Percentiles rank a stretch among this genome's conserved stretches.
These are phyloP conservation scores for Epichloe typhina DNA, from an alignment of 2,329 filamentous ascomycete species.

Conservation along the genomic window DNA sequence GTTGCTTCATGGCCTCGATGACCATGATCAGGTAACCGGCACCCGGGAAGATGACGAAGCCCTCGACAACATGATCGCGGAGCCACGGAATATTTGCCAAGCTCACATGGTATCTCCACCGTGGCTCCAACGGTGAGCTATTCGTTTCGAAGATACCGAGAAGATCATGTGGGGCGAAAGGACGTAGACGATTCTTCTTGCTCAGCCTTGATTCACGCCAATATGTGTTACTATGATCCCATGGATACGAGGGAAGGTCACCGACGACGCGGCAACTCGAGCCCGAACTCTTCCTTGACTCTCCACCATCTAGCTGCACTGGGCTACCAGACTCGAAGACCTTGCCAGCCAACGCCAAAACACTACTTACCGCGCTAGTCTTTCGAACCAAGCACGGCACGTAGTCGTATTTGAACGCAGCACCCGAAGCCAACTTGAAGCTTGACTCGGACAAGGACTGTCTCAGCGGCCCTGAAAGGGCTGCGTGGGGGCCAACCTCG, in stretches of 20 bases:
- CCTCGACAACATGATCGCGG: constrained; percentile 11
- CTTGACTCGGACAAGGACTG: too few relatives aligned
- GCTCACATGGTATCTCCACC: constrained; percentile 12
- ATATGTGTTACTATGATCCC: background rate
- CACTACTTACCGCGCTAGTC: too few relatives aligned
- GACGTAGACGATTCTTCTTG: background rate
- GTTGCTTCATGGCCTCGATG: background rate
- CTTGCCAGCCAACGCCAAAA: too few relatives aligned
- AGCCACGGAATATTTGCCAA: constrained; percentile 20
- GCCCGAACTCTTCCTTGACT: too few relatives aligned
- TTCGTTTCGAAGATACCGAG: too few relatives aligned
- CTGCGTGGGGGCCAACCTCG: too few relatives aligned
- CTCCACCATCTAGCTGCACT: too few relatives aligned
- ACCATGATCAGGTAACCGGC: constrained; percentile 19
- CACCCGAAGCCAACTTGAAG: too few relatives aligned
- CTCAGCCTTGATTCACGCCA: constrained; percentile 12
- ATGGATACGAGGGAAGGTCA: background rate
- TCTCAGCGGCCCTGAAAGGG: too few relatives aligned
- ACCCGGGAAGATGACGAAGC: constrained; percentile 20
- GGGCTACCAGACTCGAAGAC: too few relatives aligned
- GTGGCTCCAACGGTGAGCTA: background rate
- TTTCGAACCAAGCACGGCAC: too few relatives aligned
- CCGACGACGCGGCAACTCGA: background rate
- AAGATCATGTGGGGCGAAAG: background rate
- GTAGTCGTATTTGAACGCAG: too few relatives aligned